phyloP scores from a whole-genome alignment of 768 basidiomycete species.

The Gloeopeniophorella convolvens region DNA sequence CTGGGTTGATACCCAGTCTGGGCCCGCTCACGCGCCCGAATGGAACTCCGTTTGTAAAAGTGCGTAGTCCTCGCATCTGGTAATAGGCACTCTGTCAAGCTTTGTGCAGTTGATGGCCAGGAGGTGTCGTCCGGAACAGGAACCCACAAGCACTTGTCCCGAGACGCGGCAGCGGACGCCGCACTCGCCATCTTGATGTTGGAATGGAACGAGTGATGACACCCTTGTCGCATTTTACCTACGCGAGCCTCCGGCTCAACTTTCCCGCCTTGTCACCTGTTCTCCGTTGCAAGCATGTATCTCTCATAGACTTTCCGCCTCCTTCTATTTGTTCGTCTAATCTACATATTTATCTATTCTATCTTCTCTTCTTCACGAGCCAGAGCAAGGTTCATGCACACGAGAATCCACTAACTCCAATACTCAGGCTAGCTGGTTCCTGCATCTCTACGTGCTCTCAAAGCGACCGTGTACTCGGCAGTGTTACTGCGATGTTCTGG shows the following conservation, averaged over 20 bases:
- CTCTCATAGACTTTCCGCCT: too few relatives aligned
- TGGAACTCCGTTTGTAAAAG: slow-evolving; percentile 59
- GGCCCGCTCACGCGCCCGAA: slow-evolving; percentile 34
- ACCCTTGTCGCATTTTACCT: background rate
- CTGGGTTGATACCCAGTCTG: slow-evolving; percentile 36
- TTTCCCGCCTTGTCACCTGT: background rate
- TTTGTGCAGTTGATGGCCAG: slow-evolving; percentile 15
- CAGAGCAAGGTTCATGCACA: too few relatives aligned
- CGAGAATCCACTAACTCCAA: too few relatives aligned
- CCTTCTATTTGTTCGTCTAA: too few relatives aligned
- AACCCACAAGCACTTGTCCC: slow-evolving; percentile 16
- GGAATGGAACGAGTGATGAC: too few relatives aligned
- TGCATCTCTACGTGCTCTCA: too few relatives aligned
- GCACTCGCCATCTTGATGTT: slow-evolving; percentile 10
- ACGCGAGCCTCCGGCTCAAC: background rate
- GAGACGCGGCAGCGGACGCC: slow-evolving; percentile 9
- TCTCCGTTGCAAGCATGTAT: too few relatives aligned
- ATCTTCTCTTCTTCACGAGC: too few relatives aligned
- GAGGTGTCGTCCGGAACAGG: slow-evolving; percentile 13
- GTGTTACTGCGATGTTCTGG: too few relatives aligned
- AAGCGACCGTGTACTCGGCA: too few relatives aligned
- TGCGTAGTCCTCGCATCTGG: slow-evolving; percentile 22
- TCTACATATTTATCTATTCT: too few relatives aligned
- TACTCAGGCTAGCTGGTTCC: too few relatives aligned
- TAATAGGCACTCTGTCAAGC: background rate